Evolutionary conservation across 768 basidiomycete genomes (phyloP).

Genomic region (Naganishia randhawae): DNA sequence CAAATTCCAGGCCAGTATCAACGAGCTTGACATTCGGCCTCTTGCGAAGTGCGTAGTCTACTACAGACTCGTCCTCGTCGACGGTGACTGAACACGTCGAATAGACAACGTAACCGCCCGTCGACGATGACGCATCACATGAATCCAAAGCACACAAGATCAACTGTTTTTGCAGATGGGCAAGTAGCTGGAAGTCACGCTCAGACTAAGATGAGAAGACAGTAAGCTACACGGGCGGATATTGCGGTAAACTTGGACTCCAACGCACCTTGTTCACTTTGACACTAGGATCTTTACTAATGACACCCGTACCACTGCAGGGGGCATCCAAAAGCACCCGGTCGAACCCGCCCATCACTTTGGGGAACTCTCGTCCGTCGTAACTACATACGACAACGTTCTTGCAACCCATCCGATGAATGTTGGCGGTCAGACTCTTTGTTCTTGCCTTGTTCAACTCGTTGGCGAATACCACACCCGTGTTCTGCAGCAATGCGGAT

Average conservation of each 20-base stretch:
- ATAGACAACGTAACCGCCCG: slow-evolving; percentile 91
- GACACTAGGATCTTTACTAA: slow-evolving; percentile 93
- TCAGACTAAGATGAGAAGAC: slow-evolving; percentile 61
- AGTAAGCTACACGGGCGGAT: neutral
- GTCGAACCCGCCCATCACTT: slow-evolving; percentile 98
- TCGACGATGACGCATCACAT: slow-evolving; percentile 78
- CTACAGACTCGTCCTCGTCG: slow-evolving; percentile 97
- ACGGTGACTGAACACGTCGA: slow-evolving; percentile 98
- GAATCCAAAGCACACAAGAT: slow-evolving; percentile 98
- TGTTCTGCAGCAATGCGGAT: slow-evolving; percentile 92
- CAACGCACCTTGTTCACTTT: slow-evolving; percentile 89
- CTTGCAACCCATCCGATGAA: slow-evolving; percentile 95
- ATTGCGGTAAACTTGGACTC: neutral
- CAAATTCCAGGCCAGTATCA: slow-evolving; percentile 87
- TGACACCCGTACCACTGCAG: slow-evolving; percentile 96
- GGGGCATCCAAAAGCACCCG: slow-evolving; percentile 95
- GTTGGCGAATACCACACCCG: slow-evolving; percentile 95
- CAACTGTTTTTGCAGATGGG: slow-evolving; percentile 96
- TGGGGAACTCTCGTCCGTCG: slow-evolving; percentile 95
- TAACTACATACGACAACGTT: slow-evolving; percentile 97
- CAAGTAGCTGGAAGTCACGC: slow-evolving; percentile 91
- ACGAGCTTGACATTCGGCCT: slow-evolving; percentile 88
- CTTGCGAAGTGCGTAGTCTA: slow-evolving; percentile 93
- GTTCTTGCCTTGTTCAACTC: slow-evolving; percentile 90
- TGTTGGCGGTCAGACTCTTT: slow-evolving; percentile 92